These are phyloP conservation scores for Globisporangium cederbergense DNA, from an alignment of 352 stramenopile species.

Conservation along the genomic window DNA sequence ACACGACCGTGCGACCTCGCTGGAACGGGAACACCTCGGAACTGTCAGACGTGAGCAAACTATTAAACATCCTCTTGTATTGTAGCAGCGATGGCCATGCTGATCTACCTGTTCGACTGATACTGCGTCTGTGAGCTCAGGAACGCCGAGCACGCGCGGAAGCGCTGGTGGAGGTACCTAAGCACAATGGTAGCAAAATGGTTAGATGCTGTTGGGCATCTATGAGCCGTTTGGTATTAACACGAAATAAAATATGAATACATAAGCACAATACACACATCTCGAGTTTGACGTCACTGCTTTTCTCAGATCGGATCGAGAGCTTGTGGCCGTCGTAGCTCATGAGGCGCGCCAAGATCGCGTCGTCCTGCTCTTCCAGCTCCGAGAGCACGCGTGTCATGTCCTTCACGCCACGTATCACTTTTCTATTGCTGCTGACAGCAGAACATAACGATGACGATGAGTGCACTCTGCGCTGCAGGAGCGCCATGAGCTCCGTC, in stretches of 20 bases:
- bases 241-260: neutral
- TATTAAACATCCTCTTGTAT: too few relatives aligned
- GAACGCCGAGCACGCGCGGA: conserved; percentile 41
- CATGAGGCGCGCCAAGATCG: conserved; percentile 29
- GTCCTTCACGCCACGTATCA: conserved; percentile 29
- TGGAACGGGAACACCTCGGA: conserved; percentile 42
- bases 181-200: neutral
- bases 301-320: conserved; percentile 26
- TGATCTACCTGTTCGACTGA: conserved; percentile 20
- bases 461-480: conserved; percentile 30
- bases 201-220: neutral
- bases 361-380: conserved; percentile 32
- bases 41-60: conserved; percentile 6
- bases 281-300: conserved; percentile 19
- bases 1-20: conserved; percentile 27
- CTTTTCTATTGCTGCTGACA: conserved; percentile 18
- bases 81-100: too few relatives aligned
- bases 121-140: conserved; percentile 18
- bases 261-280: conserved; percentile 20
- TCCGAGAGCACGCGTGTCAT: conserved; percentile 35
- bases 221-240: neutral
- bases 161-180: conserved; percentile 68
- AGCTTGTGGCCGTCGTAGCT: conserved; percentile 39
- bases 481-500: conserved; percentile 48
- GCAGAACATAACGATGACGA: neutral